Evolutionary conservation across 1,139 yeast genomes (phyloP).

Genomic region (Kurtzmaniella quercitrusa): DNA sequence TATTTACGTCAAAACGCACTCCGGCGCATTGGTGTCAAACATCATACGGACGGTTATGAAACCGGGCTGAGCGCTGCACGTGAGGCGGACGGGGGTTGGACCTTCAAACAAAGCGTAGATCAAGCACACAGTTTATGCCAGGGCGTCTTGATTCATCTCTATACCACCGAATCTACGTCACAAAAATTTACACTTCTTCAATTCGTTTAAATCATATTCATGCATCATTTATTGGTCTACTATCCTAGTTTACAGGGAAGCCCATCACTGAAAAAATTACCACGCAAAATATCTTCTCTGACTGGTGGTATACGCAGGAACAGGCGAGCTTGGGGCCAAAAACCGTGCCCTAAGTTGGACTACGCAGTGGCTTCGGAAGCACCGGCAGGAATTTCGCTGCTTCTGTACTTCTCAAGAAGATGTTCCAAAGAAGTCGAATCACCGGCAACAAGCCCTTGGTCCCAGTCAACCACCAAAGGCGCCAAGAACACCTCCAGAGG

Average conservation of each 20-base stretch:
- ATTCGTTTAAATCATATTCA: no score
- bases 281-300: no score
- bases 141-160: no score
- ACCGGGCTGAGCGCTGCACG: background rate
- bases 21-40: background rate
- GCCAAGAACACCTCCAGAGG: constrained; percentile 36
- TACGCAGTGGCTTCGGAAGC: background rate
- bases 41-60: background rate
- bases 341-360: background rate
- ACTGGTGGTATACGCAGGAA: no score
- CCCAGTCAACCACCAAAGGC: constrained; percentile 48
- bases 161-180: no score
- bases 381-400: background rate
- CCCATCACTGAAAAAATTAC: no score
- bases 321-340: background rate
- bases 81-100: no score
- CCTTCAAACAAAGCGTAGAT: no score
- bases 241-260: no score
- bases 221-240: no score
- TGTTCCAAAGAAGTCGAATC: constrained; percentile 30
- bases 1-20: background rate
- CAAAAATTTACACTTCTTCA: no score
- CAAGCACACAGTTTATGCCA: no score
- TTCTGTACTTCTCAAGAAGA: constrained; percentile 28
- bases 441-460: constrained; percentile 39